Evolutionary conservation across 2,329 filamentous ascomycete genomes (phyloP), one percentile per base, ranked within the genome.

Genomic region (Ceratocystis cacaofunesta): DNA sequence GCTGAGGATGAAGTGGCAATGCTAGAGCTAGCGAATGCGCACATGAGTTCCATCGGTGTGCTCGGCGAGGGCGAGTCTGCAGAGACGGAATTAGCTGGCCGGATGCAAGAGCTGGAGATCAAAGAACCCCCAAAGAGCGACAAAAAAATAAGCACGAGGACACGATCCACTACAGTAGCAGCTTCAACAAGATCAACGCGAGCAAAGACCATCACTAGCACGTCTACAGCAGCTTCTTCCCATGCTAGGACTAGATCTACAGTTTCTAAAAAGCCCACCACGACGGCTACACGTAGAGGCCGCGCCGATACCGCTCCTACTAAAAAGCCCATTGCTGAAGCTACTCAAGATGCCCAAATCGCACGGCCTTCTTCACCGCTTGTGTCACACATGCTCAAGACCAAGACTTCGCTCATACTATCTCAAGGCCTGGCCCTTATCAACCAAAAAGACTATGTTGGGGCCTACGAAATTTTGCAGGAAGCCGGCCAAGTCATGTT

Each of bases 391-490:
- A 60, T 67, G 30, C 73, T 78, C 12, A 75, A 76, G 62, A 77
- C 63, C 22, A 67, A 67, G 22, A 65, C 71, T 48, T 74, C 72
- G 10, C 72, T 74, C 5, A 71, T 76, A 43, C 68, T 77, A 73
- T 17, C 72, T 3, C 66, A 73, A 41, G 80, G 79, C 4, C 70
- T 78, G 5, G 76, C 77, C 0, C 75, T 79, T 61, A 74, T 84
- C 25, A 74, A 75, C 58, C 75, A 78, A 68, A 79, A 78, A 68
- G 79, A 85, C 44, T 88, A 84, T 77, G 74, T 80, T 0, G 78
- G 81, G 6, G 87, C 86, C 0, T 75, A 84, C 15, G 73, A 75
- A 1, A 75, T 82, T 19, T 76, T 91, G 1, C 77, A 80, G 62
- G 76, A 79, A 69, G 78, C 78, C 5, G 76, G 76, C 5, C 22